Evolutionary conservation across 1,284 basidiomycete species (phyloP).

Genomic region (Coniferiporia sulphurascens): DNA sequence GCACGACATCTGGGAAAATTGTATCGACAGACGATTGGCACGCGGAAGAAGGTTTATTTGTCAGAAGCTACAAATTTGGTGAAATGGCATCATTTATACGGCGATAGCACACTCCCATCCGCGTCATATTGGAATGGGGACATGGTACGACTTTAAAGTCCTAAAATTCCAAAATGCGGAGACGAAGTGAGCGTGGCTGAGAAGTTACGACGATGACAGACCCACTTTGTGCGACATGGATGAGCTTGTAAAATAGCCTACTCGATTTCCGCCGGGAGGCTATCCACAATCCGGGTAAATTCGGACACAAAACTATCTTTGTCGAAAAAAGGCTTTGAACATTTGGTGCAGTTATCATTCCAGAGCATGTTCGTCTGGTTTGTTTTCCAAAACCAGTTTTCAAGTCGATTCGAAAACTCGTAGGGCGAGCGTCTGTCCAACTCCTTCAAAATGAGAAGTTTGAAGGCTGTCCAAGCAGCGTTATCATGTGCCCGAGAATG

Average conservation of each 20-base stretch:
- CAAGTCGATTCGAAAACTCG: background rate
- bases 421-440: background rate
- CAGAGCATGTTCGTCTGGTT: background rate
- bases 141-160: no score
- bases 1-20: no score
- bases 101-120: no score
- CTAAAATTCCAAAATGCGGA: no score
- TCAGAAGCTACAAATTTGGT: no score
- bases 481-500: constrained; percentile 7
- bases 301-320: background rate
- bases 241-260: background rate
- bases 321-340: background rate
- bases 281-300: constrained; percentile 2
- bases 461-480: background rate
- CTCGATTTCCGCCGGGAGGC: background rate
- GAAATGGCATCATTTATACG: no score
- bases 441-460: background rate
- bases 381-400: background rate
- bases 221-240: no score
- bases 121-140: no score
- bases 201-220: no score
- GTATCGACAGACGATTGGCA: no score
- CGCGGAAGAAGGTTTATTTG: no score
- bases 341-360: constrained; percentile 10
- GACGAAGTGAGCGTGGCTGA: no score